Evolutionary conservation across 495 filamentous ascomycete genomes (phyloP).

Genomic region (Penicillium argentinense): DNA sequence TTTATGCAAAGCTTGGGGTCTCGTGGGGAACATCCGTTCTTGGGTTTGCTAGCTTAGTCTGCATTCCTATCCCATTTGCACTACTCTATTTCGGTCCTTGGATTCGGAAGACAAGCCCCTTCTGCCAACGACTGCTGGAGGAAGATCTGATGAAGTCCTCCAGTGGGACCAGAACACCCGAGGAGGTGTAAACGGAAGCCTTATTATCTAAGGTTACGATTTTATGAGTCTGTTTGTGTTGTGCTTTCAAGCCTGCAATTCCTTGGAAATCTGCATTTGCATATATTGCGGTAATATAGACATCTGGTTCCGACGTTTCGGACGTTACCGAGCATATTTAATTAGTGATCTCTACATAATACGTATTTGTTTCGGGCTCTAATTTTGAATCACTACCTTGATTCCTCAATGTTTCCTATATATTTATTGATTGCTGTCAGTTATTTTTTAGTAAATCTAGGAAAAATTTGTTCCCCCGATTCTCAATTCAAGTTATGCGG

Average conservation of each 20-base stretch:
- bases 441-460: too few relatives aligned
- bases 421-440: too few relatives aligned
- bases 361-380: too few relatives aligned
- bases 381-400: too few relatives aligned
- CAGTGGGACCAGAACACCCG: conserved; percentile 19
- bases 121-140: conserved; percentile 37
- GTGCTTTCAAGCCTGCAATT: neutral
- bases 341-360: too few relatives aligned
- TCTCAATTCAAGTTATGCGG: too few relatives aligned
- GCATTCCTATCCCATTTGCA: conserved; percentile 42
- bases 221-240: neutral
- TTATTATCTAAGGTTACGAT: neutral
- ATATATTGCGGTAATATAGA: too few relatives aligned
- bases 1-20: conserved; percentile 42
- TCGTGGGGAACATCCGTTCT: conserved; percentile 46
- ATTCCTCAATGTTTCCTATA: too few relatives aligned
- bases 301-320: too few relatives aligned
- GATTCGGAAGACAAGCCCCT: conserved; percentile 40
- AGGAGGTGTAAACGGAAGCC: conserved; percentile 3
- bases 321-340: too few relatives aligned
- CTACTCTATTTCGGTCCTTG: conserved; percentile 34
- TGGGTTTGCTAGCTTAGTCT: conserved; percentile 44
- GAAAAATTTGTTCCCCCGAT: too few relatives aligned
- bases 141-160: conserved; percentile 19
- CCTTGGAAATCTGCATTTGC: conserved; percentile 1